Percentiles rank a stretch among this genome's conserved stretches.
phyloP scores from a whole-genome alignment of 1,139 yeast species.

The Suhomyces taliae region DNA sequence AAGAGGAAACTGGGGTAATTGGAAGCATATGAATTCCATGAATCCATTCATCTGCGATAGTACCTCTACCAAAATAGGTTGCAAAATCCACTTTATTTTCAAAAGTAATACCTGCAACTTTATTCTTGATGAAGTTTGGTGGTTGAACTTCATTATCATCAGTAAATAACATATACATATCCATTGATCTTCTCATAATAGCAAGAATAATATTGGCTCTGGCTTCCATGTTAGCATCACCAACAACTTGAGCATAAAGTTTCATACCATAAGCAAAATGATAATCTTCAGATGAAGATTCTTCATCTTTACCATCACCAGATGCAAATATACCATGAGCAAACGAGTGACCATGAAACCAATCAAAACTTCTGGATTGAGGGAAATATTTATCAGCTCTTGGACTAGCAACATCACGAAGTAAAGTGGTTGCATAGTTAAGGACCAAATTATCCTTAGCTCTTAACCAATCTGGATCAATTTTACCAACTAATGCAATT shows the following conservation, averaged over 20 bases:
- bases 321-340: slow-evolving; percentile 48
- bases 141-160: slow-evolving; percentile 44
- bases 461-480: slow-evolving; percentile 45
- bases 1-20: slow-evolving; percentile 44
- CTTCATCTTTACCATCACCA: slow-evolving; percentile 50
- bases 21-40: slow-evolving; percentile 53
- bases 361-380: slow-evolving; percentile 43
- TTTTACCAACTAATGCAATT: slow-evolving; percentile 59
- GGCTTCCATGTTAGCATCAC: slow-evolving; percentile 35
- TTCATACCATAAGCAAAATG: slow-evolving; percentile 48
- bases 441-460: slow-evolving; percentile 27
- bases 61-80: slow-evolving; percentile 47
- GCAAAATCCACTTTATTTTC: slow-evolving; percentile 48
- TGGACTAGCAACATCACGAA: slow-evolving; percentile 47
- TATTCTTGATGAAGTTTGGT: slow-evolving; percentile 35
- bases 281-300: slow-evolving; percentile 47
- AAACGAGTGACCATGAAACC: slow-evolving; percentile 50
- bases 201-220: slow-evolving; percentile 45
- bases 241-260: slow-evolving; percentile 35
- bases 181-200: slow-evolving; percentile 42
- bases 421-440: slow-evolving; percentile 34
- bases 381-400: slow-evolving; percentile 39
- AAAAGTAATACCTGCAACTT: slow-evolving; percentile 47
- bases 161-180: slow-evolving; percentile 43
- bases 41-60: slow-evolving; percentile 46